phyloP scores from a whole-genome alignment of 192 early-diverging fungal species.

The Kickxella alabastrina region DNA sequence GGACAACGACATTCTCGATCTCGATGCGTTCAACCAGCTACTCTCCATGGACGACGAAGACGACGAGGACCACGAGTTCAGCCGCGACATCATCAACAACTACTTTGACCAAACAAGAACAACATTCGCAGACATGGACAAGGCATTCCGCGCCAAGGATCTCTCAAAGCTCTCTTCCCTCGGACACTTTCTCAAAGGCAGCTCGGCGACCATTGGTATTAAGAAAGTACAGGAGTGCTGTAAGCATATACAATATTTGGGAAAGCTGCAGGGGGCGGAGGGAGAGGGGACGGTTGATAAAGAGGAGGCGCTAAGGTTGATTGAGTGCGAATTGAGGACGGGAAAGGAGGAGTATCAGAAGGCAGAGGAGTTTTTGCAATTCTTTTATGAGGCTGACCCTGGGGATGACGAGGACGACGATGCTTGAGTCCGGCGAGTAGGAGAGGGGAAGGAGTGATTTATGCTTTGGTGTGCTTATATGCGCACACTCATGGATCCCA shows the following conservation, averaged over 20 bases:
- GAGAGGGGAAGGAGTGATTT: not conserved
- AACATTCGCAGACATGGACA: slow-evolving; percentile 75
- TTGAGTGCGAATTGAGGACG: slow-evolving; percentile 52
- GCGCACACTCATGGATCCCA: too few relatives aligned
- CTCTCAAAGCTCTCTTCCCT: slow-evolving; percentile 67
- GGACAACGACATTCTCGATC: slow-evolving; percentile 67
- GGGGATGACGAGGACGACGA: slow-evolving; percentile 22
- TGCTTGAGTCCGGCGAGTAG: not conserved
- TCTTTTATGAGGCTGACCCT: slow-evolving; percentile 58
- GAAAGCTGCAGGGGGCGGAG: slow-evolving; percentile 49
- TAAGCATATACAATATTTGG: slow-evolving; percentile 85
- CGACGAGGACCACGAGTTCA: slow-evolving; percentile 78
- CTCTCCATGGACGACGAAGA: slow-evolving; percentile 91
- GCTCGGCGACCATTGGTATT: slow-evolving; percentile 80
- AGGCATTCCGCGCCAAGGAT: slow-evolving; percentile 60
- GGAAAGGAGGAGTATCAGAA: slow-evolving; percentile 69
- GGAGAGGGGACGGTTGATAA: slow-evolving; percentile 51
- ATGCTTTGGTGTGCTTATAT: not conserved
- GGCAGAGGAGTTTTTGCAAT: slow-evolving; percentile 63
- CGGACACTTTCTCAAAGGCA: slow-evolving; percentile 92
- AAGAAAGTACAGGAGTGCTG: slow-evolving; percentile 75
- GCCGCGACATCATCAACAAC: slow-evolving; percentile 67
- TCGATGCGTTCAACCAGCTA: slow-evolving; percentile 81
- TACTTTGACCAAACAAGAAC: slow-evolving; percentile 82
- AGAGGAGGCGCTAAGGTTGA: slow-evolving; percentile 58